Base-by-base conservation (phyloP, 2,329 filamentous ascomycete species). In the Elsinoe arachidis region DNA sequence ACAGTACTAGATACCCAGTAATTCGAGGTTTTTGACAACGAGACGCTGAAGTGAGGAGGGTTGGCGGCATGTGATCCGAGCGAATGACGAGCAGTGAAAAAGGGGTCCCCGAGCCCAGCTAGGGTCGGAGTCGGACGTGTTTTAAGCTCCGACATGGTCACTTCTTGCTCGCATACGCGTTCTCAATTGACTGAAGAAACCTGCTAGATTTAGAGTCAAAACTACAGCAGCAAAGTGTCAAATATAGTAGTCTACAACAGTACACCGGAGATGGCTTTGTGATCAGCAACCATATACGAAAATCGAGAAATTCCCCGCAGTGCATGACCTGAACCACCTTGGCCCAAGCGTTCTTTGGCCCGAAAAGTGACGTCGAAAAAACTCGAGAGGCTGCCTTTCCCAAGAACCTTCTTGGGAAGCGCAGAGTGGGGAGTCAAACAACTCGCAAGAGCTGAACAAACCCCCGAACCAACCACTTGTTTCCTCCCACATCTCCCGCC, bases 1-100 rank as follows among this genome's bases (percentile, higher is more conserved):
- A 51, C 41, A 46, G 41, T 17, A 37, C 51, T 38, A 54, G 53
- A 55, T 55, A 55, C 53, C 53, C 53, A 35, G 53, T 35, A 51
- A 17, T 34, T 51, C 35, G 12, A 17, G n/a, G 46, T 34, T 35
- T 34, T 51, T 35, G 30, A 17, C 15, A 17, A 49, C 33, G 10
- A 5, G 33, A 17, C 7, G 11, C 17, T 49, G 11, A 3, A 21
- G 19, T 17, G 12, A 39, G 37, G 33, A n/a, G 17, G 5, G 7
- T 19, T 34, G n/a, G 44, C 21, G 44, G 44, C 44, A 30, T 49
- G 44, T 49, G 44, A 49, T 23, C 44, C 44, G 17, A 43, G 39
- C 21, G 39, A 21, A 23, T 44, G 17, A 44, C 23, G 41, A 44
- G 17, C 41, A 21, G 15, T 44, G 41, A 23, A 17, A 23, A 43